Evolutionary conservation across 2,329 filamentous ascomycete genomes (phyloP), one percentile per base, ranked within the genome.

Genomic region (Fusarium papillatum): DNA sequence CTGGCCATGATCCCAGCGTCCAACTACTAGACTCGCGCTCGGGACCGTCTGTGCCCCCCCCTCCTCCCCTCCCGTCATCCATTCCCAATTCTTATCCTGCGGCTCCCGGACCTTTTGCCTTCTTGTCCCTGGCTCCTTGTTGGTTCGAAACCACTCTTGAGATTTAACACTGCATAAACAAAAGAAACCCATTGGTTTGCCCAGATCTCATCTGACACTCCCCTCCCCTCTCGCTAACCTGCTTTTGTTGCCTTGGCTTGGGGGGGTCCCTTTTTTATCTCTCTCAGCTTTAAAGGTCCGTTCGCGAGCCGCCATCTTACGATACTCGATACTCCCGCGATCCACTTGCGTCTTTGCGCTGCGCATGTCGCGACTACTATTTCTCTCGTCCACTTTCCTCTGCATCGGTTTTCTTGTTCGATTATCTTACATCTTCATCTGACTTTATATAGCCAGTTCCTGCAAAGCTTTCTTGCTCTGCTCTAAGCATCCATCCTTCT

Each of bases 251-350:
- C 43, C 16, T 22, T 34, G 57, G 61, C 43, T 50, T 64, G 62
- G 43, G 48, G 14, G 29, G 3, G 50, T 55, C 50, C 60, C 29
- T 34, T 34, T 19, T 26, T 19, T n/a, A n/a, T n/a, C n/a, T n/a
- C 63, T 48, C 71, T 68, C 60, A 70, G 36, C 60, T 34, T 36
- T 36, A 26, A 66, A 66, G 72, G 70, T 50, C 65, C 70, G 61
- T 75, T 64, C 38, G 46, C 60, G 46, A 77, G 62, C 50, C 72
- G 66, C 64, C 59, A 77, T 77, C 74, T 73, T 77, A 76, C 76
- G 66, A 77, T 69, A 66, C 65, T 72, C 48, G 68, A 76, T 76
- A 57, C 62, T 70, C 69, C 69, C 57, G 72, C 69, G 61, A 77
- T 76, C 64, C 74, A 73, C 74, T 64, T 66, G 43, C 50, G 48